Percentiles rank a stretch among this genome's conserved stretches.
Conservation (phyloP, 257 asterid species). For the Nicotiana knightiana region DNA sequence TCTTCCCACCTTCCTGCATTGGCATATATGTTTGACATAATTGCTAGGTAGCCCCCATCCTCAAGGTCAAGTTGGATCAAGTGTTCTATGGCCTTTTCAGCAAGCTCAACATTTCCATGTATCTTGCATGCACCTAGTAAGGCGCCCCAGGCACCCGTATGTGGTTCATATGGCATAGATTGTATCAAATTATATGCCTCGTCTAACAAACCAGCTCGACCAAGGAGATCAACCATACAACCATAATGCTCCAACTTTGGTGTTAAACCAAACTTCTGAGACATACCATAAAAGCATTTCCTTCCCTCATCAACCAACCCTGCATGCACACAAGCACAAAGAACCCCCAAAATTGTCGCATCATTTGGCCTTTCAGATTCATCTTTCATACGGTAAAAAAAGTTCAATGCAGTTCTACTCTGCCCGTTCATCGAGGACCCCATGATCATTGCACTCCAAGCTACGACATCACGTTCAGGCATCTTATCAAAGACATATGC, state of each 20-base stretch:
- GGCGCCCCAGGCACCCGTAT: constrained; percentile 21
- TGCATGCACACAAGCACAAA: constrained; percentile 23
- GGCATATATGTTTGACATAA: constrained; percentile 24
- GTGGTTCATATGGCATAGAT: constrained; percentile 21
- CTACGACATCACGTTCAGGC: constrained; percentile 16
- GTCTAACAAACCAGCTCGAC: constrained; percentile 24
- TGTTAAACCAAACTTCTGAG: constrained; percentile 11
- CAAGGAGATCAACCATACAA: constrained; percentile 26
- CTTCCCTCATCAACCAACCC: constrained; percentile 23
- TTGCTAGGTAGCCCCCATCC: constrained; percentile 21
- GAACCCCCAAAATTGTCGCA: constrained; percentile 20
- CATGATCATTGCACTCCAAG: constrained; percentile 25
- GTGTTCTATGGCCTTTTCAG: constrained; percentile 19
- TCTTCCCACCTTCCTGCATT: constrained; percentile 23
- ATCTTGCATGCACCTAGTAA: constrained; percentile 23
- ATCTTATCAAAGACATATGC: constrained; percentile 11
- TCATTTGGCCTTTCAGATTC: constrained; percentile 20
- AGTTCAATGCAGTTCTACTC: constrained; percentile 13
- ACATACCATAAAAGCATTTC: constrained; percentile 16
- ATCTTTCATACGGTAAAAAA: constrained; percentile 16
- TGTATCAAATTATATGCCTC: constrained; percentile 17
- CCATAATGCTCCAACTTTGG: constrained; percentile 24
- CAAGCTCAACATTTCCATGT: constrained; percentile 20
- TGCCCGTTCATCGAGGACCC: constrained; percentile 23
- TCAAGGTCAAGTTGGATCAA: constrained; percentile 18